Base-by-base conservation (phyloP, 306 rosid genomes). In the Lupinus albus region DNA sequence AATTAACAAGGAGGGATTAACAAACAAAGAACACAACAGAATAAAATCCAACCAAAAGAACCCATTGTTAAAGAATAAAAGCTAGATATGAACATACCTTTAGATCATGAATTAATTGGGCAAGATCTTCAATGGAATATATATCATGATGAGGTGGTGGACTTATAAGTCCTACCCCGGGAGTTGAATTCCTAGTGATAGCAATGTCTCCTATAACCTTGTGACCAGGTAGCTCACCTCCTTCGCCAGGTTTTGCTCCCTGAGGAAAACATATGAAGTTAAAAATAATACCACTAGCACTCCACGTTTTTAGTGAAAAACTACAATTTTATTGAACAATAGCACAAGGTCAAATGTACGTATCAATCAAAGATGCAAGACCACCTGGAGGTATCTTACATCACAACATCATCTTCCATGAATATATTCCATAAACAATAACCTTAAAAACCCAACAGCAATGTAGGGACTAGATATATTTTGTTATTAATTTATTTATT, bases 211-310 rank as follows among this genome's bases (percentile, higher is more conserved):
- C 97, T 14, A 85, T 65, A 65, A 94, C 99, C 84, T 94, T 94
- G 82, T 94, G 99, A 15, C 99, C 99, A 45, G 99, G 99, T 79
- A 94, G 99, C 79, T 94, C 99, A 61, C 99, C 99, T 53, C 99
- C 99, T 75, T 94, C 99, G 46, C 99, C 99, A 48, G 99, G 99
- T 80, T 94, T 94, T 76, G 99, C 99, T 38, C 99, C 99, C 99
- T 94, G 70, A 17, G 48, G 72, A 78, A 79, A 51, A 75, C 28
- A 78, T 2, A 53, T 32, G 20, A 69, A 41, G 57, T 84, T 74
- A 75, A 63, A 25, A 67, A 80, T 42, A 75, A 15, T 50, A 56
- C 38, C 72, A 46, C 53, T 64, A 58, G 21, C 53, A 46, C 46
- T 50, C 41, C 32, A 47, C 57, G 20, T 21, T 78, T 78, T 11